A percentile compares a stretch with the other conserved stretches of the same genome.
Conservation (phyloP, 371 early-diverging fungal genomes). For the Circinella umbellata region DNA sequence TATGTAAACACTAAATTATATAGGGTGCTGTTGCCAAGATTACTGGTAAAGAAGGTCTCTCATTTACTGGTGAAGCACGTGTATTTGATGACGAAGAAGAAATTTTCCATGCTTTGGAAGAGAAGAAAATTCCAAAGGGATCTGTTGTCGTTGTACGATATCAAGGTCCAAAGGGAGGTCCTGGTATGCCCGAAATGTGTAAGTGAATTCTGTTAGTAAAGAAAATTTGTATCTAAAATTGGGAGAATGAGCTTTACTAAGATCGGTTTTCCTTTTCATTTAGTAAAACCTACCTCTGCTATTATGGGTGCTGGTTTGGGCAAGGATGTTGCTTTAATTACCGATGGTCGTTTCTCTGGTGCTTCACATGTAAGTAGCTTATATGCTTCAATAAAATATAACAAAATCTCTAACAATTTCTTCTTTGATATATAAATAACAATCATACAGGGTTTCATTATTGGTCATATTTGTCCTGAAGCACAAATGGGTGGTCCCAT, state of each 20-base stretch:
- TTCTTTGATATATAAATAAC: not conserved
- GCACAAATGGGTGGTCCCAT: constrained; percentile 97
- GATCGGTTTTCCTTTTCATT: not conserved
- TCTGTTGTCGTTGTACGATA: constrained; percentile 82
- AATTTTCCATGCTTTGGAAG: constrained; percentile 86
- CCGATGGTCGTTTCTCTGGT: constrained; percentile 98
- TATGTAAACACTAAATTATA: constrained; percentile 17
- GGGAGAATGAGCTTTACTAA: not conserved
- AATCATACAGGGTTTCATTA: constrained; percentile 82
- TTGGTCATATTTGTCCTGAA: constrained; percentile 97
- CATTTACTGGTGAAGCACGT: constrained; percentile 84
- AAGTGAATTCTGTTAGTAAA: not conserved
- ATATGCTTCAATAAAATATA: not conserved
- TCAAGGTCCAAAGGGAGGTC: constrained; percentile 90
- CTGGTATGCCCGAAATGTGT: constrained; percentile 91
- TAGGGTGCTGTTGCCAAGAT: constrained; percentile 93
- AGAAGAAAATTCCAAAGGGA: constrained; percentile 72
- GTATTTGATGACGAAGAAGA: constrained; percentile 92
- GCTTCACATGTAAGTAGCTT: constrained; percentile 77
- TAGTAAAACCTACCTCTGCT: constrained; percentile 88
- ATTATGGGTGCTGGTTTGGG: constrained; percentile 98
- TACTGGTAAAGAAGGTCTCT: constrained; percentile 96
- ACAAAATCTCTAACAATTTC: not conserved
- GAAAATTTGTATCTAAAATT: not conserved
- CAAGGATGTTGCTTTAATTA: constrained; percentile 92